Conservation (phyloP, 2,329 filamentous ascomycete species). For the Trichothecium roseum region DNA sequence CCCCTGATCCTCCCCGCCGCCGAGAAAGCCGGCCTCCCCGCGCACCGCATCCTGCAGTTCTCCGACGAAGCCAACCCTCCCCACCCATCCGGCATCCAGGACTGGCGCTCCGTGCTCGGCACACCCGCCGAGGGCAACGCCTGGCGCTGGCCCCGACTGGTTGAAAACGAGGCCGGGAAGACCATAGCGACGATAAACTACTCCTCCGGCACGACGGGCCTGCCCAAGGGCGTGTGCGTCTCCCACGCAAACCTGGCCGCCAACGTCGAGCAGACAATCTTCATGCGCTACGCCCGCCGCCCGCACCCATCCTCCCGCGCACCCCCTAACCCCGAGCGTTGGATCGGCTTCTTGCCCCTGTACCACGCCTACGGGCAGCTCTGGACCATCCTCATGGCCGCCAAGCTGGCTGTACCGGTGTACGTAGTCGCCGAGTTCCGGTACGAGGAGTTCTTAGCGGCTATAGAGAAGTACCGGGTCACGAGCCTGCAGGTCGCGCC, state of each 20-base stretch:
- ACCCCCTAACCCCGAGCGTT: constrained; percentile 34
- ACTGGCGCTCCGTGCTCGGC: constrained; percentile 31
- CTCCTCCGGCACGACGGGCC: constrained; percentile 38
- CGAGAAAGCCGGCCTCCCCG: constrained; percentile 26
- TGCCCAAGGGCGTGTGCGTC: constrained; percentile 40
- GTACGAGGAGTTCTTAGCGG: constrained; percentile 40
- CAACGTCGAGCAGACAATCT: constrained; percentile 38
- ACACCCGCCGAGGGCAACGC: constrained; percentile 16
- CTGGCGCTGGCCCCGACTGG: constrained; percentile 30
- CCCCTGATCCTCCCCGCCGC: constrained; percentile 31
- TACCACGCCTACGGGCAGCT: constrained; percentile 49
- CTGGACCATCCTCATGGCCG: constrained; percentile 36
- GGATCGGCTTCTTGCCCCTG: constrained; percentile 51
- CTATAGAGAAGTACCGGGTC: constrained; percentile 40
- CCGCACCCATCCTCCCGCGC: constrained; percentile 21
- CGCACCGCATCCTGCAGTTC: constrained; percentile 35
- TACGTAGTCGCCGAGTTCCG: constrained; percentile 48
- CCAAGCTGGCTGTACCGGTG: constrained; percentile 31
- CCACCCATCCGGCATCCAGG: constrained; percentile 21
- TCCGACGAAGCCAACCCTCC: constrained; percentile 24
- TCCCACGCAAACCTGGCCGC: constrained; percentile 38
- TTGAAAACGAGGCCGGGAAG: constrained; percentile 17
- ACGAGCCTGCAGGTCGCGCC: constrained; percentile 44
- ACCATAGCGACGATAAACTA: constrained; percentile 37
- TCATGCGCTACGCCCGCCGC: constrained; percentile 28